phyloP scores from a whole-genome alignment of 2,329 filamentous ascomycete species.

The Metarhizium sp. region DNA sequence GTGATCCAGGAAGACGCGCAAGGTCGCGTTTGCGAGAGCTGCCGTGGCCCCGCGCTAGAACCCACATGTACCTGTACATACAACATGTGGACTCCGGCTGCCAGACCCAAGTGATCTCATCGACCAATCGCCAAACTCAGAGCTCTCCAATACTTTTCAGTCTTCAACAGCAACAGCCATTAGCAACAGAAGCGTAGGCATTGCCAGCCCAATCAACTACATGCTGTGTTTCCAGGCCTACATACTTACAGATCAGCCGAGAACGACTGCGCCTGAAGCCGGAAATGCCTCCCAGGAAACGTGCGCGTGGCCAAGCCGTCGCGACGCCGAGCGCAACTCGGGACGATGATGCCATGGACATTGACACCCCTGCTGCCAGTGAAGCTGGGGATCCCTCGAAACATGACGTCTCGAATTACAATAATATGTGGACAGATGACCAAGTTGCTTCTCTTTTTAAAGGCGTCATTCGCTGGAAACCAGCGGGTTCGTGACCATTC shows the following conservation, averaged over 20 bases:
- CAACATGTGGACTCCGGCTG: too few relatives aligned
- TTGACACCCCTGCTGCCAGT: conserved; percentile 46
- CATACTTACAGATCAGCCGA: too few relatives aligned
- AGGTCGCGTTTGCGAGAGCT: background rate
- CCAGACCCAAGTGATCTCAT: background rate
- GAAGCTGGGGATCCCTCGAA: conserved; percentile 30
- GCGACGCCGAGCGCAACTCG: conserved; percentile 45
- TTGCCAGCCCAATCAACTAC: background rate
- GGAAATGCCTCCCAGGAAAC: conserved; percentile 63
- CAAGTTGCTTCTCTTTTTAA: conserved; percentile 91
- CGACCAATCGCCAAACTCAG: background rate
- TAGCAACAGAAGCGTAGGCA: background rate
- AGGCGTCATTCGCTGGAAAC: conserved; percentile 88
- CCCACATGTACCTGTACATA: too few relatives aligned
- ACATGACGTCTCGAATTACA: conserved; percentile 18
- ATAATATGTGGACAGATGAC: conserved; percentile 87
- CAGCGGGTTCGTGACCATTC: conserved; percentile 56
- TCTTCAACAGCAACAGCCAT: background rate
- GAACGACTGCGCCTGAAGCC: background rate
- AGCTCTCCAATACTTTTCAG: background rate
- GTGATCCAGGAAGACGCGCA: background rate
- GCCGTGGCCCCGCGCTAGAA: background rate
- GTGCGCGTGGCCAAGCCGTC: conserved; percentile 47
- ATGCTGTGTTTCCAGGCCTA: background rate
- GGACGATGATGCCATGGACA: conserved; percentile 52